phyloP scores from a whole-genome alignment of 139 green algal species.

The Chlorella sp. region DNA sequence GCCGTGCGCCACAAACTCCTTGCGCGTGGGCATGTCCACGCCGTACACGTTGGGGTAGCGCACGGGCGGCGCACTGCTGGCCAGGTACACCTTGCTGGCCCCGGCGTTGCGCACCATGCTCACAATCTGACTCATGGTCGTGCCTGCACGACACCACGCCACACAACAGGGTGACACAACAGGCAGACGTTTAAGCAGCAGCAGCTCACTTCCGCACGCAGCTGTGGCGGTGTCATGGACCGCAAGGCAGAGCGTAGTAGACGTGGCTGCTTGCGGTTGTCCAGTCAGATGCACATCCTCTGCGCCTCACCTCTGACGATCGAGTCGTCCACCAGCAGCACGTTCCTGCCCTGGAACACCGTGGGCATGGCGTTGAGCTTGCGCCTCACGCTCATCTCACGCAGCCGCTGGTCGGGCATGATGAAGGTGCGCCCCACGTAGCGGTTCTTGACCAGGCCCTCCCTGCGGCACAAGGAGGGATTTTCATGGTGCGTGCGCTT shows the following conservation, averaged over 20 bases:
- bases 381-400: conserved; percentile 66
- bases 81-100: conserved; percentile 78
- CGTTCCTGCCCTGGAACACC: conserved; percentile 82
- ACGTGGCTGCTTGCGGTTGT: too few relatives aligned
- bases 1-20: conserved; percentile 88
- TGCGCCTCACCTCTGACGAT: conserved; percentile 90
- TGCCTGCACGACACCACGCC: conserved; percentile 1
- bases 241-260: too few relatives aligned
- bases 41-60: conserved; percentile 95
- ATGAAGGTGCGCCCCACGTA: conserved; percentile 99
- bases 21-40: conserved; percentile 92
- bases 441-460: conserved; percentile 94
- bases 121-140: conserved; percentile 87
- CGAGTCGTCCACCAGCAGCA: conserved; percentile 98
- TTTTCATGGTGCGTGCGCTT: too few relatives aligned
- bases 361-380: conserved; percentile 97
- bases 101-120: conserved; percentile 75
- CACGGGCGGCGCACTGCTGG: conserved; percentile 82
- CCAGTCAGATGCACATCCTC: too few relatives aligned
- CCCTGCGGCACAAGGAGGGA: conserved; percentile 31
- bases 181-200: not conserved
- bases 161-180: too few relatives aligned
- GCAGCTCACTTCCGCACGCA: too few relatives aligned
- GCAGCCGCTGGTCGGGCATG: conserved; percentile 91
- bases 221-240: too few relatives aligned